Base-by-base conservation (phyloP, 805 yeast genomes). In the Candida nonsorbophila region DNA sequence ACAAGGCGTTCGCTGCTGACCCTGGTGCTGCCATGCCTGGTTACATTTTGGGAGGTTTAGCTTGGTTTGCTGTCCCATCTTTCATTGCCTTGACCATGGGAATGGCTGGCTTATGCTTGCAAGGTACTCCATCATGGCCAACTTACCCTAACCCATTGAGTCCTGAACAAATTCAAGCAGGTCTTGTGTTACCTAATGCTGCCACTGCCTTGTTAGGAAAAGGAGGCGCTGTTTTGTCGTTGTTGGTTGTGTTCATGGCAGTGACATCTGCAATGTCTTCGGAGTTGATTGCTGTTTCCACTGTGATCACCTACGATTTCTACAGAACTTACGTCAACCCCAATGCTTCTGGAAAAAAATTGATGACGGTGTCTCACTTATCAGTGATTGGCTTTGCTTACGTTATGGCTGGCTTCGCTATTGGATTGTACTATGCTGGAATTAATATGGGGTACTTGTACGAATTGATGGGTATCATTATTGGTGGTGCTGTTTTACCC, bases 191-290 rank as follows among this genome's bases (percentile, higher is more conserved):
- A 32, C 85, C 85, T 6, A 74, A 74, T 38, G 82, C 95, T 22
- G 94, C 95, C 1, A 81, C 76, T 23, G 85, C 95, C 0, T 59
- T 87, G 23, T 66, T 87, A 58, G 96, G 96, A 29, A 79, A 69
- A 39, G 84, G 90, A 44, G 97, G 96, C 38, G 94, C 94, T 4
- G 88, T 76, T 27, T 88, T 88, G 20, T 72, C 87, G 7, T 67
- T 87, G 39, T 53, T 87, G 19, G 59, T 87, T 66, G 74, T 86
- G 7, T 87, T 87, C 56, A 83, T 85, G 88, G 95, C 96, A 15
- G 90, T 83, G 24, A 87, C 96, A 0, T 82, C 94, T 27, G 95
- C 96, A 15, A 76, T 84, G 72, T 83, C 94, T 18, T 90, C 95
- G 21, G 95, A 87, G 56, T 72, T 87, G 47, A 84, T 87, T 49